Evolutionary conservation across 2,329 filamentous ascomycete species (phyloP).

Genomic region (Thelonectria olida): DNA sequence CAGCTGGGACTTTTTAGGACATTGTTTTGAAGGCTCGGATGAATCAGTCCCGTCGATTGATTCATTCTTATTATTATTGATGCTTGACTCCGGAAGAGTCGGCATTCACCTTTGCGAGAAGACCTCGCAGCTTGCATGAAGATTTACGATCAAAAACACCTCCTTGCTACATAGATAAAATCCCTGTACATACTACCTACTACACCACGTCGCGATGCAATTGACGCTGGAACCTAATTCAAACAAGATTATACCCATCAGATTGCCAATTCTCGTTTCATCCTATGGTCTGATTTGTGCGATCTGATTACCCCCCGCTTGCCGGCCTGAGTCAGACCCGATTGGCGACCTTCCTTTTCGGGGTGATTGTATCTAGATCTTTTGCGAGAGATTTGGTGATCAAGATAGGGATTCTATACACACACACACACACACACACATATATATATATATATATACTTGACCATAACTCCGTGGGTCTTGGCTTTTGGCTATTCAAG

Average conservation of each 20-base stretch:
- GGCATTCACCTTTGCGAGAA: not conserved
- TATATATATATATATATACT: not conserved
- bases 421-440: too few species aligned
- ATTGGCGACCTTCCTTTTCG: conserved; percentile 1
- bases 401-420: not conserved
- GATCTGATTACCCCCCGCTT: too few species aligned
- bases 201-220: not conserved
- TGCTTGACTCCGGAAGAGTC: not conserved
- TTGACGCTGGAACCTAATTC: not conserved
- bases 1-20: not conserved
- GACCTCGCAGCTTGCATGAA: not conserved
- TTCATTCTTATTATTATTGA: not conserved
- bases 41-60: not conserved
- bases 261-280: not conserved
- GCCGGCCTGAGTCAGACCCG: conserved; percentile 3
- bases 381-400: not conserved
- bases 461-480: not conserved
- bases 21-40: not conserved
- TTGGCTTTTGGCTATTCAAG: not conserved
- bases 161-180: not conserved
- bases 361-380: not conserved
- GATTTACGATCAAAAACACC: not conserved
- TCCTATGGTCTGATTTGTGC: not conserved
- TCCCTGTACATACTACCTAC: not conserved
- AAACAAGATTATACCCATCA: not conserved